phyloP scores from a whole-genome alignment of 164 flowering plant genomes.

The Piper longum region DNA sequence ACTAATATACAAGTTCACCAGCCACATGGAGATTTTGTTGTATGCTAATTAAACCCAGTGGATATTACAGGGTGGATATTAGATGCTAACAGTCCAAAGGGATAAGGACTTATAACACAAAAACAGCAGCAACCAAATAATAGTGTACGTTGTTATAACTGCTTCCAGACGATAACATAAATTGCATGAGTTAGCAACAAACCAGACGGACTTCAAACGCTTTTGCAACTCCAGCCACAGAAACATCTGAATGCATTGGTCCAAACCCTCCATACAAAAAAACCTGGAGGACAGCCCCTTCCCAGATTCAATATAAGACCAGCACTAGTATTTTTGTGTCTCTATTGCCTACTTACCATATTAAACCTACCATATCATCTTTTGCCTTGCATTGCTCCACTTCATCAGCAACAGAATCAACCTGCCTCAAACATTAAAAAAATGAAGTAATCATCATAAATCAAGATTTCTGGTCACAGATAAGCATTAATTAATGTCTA shows the following conservation, averaged over 20 bases:
- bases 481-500: no score
- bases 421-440: constrained; percentile 23
- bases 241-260: constrained; percentile 83
- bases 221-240: constrained; percentile 87
- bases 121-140: no score
- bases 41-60: neutral
- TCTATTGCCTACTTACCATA: neutral
- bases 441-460: neutral
- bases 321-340: neutral
- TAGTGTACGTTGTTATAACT: no score
- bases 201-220: constrained; percentile 98
- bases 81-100: neutral
- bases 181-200: constrained; percentile 9
- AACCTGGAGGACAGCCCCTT: constrained; percentile 28
- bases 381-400: constrained; percentile 50
- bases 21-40: neutral
- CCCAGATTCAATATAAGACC: neutral
- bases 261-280: constrained; percentile 91
- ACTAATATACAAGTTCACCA: no score
- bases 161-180: no score
- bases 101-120: neutral
- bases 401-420: constrained; percentile 94
- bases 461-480: neutral
- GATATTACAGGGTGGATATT: neutral
- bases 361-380: constrained; percentile 56